Evolutionary conservation across 495 filamentous ascomycete genomes (phyloP).

Genomic region (Beverwykella pulmonaria): DNA sequence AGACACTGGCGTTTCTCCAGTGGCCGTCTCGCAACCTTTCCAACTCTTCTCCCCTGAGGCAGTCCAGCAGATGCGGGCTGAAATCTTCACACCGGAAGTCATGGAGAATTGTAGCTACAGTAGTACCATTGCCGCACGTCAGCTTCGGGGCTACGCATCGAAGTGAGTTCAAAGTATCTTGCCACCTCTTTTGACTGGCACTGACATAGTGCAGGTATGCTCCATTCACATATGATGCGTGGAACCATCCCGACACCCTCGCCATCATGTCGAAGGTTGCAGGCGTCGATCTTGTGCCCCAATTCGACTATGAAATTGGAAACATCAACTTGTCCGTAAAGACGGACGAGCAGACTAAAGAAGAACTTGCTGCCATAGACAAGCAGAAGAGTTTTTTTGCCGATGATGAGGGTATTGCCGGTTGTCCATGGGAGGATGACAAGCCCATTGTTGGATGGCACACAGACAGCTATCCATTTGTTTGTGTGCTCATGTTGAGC

Average conservation of each 20-base stretch:
- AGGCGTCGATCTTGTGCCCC: constrained; percentile 72
- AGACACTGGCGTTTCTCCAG: constrained; percentile 61
- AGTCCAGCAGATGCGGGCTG: constrained; percentile 64
- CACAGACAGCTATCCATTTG: constrained; percentile 74
- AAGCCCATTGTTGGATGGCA: constrained; percentile 74
- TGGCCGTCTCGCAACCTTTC: constrained; percentile 75
- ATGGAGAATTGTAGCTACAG: constrained; percentile 65
- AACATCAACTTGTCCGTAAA: constrained; percentile 72
- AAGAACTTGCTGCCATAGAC: constrained; percentile 49
- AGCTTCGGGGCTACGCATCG: constrained; percentile 67
- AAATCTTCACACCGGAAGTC: constrained; percentile 67
- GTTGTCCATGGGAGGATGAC: constrained; percentile 62
- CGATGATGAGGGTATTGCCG: constrained; percentile 54
- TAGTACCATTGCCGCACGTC: constrained; percentile 66
- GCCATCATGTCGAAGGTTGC: constrained; percentile 68
- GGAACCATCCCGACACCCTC: constrained; percentile 67
- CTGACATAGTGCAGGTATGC: constrained; percentile 52
- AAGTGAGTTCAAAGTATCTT: constrained; percentile 55
- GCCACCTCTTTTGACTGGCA: not conserved
- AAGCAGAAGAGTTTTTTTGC: constrained; percentile 47
- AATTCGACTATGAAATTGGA: constrained; percentile 73
- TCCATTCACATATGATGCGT: constrained; percentile 70
- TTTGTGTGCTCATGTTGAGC: constrained; percentile 76
- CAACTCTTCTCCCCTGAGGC: constrained; percentile 70
- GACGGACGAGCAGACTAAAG: constrained; percentile 56